Conservation (phyloP, 495 filamentous ascomycete genomes). For the Neurospora intermedia region DNA sequence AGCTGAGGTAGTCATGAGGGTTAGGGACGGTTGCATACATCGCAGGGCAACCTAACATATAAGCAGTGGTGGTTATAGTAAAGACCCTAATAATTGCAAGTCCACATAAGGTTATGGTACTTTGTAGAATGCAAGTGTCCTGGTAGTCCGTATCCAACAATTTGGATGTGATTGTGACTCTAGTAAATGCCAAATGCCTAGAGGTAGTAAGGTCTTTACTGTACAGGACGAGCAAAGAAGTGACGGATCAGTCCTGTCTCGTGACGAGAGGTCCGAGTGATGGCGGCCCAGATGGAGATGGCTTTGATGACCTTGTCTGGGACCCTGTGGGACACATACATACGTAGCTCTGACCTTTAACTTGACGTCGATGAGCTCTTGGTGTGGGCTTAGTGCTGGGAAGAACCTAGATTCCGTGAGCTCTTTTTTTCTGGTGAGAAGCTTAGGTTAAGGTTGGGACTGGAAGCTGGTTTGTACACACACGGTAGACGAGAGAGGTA, state of each 20-base stretch:
- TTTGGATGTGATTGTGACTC: too few relatives aligned
- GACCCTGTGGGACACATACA: not conserved
- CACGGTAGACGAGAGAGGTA: too few relatives aligned
- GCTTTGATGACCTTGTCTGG: not conserved
- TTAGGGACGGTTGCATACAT: not conserved
- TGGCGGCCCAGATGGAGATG: not conserved
- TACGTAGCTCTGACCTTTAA: not conserved
- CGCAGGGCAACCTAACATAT: too few relatives aligned
- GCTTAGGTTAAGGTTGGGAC: not conserved
- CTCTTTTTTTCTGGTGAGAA: not conserved
- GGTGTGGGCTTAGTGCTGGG: not conserved
- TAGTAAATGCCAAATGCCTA: too few relatives aligned
- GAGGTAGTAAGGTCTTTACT: too few relatives aligned
- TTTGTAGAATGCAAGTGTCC: too few relatives aligned
- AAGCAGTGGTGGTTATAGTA: not conserved
- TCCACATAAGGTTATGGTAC: too few relatives aligned
- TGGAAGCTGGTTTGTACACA: too few relatives aligned
- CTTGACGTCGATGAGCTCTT: not conserved
- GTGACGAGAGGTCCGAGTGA: not conserved
- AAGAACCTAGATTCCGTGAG: not conserved
- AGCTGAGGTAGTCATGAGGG: not conserved
- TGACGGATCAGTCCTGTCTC: not conserved
- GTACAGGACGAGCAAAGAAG: not conserved
- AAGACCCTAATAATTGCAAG: too few relatives aligned
- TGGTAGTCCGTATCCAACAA: too few relatives aligned